phyloP scores from a whole-genome alignment of 2,329 filamentous ascomycete genomes.

The Aspergillus neoniger region DNA sequence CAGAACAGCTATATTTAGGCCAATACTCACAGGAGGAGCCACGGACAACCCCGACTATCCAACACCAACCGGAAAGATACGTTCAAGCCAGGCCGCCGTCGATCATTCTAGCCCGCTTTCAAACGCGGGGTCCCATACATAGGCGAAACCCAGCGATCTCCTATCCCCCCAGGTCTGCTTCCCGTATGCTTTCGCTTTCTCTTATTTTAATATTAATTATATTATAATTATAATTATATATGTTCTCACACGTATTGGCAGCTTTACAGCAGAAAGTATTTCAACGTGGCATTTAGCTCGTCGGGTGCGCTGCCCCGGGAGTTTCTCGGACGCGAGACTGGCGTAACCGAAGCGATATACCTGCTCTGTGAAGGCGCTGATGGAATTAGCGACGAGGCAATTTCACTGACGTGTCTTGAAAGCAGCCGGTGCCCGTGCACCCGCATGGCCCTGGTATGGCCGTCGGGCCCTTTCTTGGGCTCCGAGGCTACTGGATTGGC shows the following conservation, averaged over 20 bases:
- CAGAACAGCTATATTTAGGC: neutral
- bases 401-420: slow-evolving; percentile 1
- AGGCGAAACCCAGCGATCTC: neutral
- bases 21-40: neutral
- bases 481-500: neutral
- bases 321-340: neutral
- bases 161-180: neutral
- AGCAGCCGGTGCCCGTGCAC: slow-evolving; percentile 2
- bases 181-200: neutral
- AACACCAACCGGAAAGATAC: neutral
- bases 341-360: neutral
- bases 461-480: neutral
- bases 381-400: neutral
- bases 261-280: neutral
- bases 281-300: neutral
- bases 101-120: neutral
- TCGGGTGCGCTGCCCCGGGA: neutral
- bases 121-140: neutral
- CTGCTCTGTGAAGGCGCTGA: neutral
- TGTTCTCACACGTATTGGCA: too few relatives aligned
- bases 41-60: neutral
- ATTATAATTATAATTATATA: too few relatives aligned
- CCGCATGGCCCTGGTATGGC: slow-evolving; percentile 1
- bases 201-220: too few relatives aligned
- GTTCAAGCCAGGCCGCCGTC: neutral